Evolutionary conservation across 208 protist species (phyloP).

Genomic region (Crithidia sp.): DNA sequence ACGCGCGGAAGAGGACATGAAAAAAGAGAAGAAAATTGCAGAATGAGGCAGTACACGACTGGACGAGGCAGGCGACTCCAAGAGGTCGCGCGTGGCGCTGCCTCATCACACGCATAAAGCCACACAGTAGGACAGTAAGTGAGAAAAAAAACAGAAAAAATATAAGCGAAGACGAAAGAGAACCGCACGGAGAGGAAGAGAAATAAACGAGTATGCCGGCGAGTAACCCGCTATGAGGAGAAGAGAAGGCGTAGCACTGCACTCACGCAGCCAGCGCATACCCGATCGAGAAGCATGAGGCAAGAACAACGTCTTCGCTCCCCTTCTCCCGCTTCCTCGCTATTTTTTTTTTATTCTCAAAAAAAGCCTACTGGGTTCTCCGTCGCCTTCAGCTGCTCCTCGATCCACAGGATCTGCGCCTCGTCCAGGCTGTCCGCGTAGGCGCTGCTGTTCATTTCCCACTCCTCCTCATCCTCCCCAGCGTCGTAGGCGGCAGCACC

Average conservation of each 20-base stretch:
- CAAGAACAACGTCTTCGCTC: no score
- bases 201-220: no score
- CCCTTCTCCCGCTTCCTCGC: neutral
- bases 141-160: neutral
- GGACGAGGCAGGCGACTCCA: no score
- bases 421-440: constrained; percentile 85
- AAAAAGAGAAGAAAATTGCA: neutral
- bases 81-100: no score
- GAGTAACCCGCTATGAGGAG: no score
- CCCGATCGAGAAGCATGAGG: no score
- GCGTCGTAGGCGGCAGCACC: constrained; percentile 23
- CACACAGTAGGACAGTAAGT: neutral
- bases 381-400: constrained; percentile 68
- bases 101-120: neutral
- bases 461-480: constrained; percentile 38
- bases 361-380: constrained; percentile 70
- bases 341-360: constrained; percentile 1
- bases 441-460: constrained; percentile 81
- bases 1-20: neutral
- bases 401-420: constrained; percentile 77
- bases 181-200: no score
- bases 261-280: no score
- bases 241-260: no score
- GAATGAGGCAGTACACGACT: no score
- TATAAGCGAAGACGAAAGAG: no score